Percentiles rank a stretch among this genome's conserved stretches.
These are phyloP conservation scores for Rhizomucor pusillus DNA, from an alignment of 371 early-diverging fungal species.

Conservation along the genomic window DNA sequence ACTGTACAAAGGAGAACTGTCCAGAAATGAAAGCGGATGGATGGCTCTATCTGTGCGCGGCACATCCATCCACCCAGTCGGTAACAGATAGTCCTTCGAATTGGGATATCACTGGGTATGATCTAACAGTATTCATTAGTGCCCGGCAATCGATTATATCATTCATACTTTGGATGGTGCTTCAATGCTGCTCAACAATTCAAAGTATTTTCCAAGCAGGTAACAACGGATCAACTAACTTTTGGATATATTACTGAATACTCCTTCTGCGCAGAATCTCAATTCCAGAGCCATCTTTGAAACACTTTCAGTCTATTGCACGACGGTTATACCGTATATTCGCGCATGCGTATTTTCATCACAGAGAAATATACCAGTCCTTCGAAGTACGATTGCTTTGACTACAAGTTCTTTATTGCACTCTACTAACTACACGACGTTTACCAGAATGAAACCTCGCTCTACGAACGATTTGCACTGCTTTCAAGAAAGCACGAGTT, in stretches of 20 bases:
- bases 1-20: constrained; percentile 80
- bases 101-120: neutral
- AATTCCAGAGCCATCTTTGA: constrained; percentile 70
- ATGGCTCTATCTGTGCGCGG: constrained; percentile 91
- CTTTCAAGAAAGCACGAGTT: constrained; percentile 65
- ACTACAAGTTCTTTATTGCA: neutral
- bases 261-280: constrained; percentile 48
- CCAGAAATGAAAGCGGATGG: constrained; percentile 94
- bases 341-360: constrained; percentile 93
- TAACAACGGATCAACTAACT: constrained; percentile 8
- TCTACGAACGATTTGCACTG: constrained; percentile 78
- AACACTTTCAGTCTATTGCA: constrained; percentile 86
- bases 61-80: constrained; percentile 78
- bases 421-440: neutral
- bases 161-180: constrained; percentile 92
- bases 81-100: too few relatives aligned
- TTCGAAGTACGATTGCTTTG: constrained; percentile 64
- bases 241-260: neutral
- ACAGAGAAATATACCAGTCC: constrained; percentile 80
- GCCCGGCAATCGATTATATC: constrained; percentile 90
- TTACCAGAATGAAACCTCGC: constrained; percentile 61
- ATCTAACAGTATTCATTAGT: constrained; percentile 43
- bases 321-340: constrained; percentile 93
- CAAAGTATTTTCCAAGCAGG: constrained; percentile 78
- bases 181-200: constrained; percentile 73